Evolutionary conservation across 2,329 filamentous ascomycete species (phyloP).

Genomic region (Penicillium sp.): DNA sequence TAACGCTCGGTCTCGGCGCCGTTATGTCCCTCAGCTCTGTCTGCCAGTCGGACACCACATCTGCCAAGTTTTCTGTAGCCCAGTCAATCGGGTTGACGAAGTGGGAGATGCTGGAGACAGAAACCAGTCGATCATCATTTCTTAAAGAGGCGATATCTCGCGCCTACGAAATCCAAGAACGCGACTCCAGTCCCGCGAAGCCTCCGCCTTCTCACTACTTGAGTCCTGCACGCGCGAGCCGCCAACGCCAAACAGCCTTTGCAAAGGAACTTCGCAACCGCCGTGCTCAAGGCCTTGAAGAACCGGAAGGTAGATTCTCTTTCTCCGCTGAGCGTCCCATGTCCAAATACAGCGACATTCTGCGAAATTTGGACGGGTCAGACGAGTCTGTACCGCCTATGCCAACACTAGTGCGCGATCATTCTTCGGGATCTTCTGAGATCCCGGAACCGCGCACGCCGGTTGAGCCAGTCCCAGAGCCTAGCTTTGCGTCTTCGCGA

Average conservation of each 20-base stretch:
- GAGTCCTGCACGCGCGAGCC: constrained; percentile 16
- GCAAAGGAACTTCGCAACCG: constrained; percentile 35
- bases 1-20: constrained; percentile 60
- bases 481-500: constrained; percentile 14
- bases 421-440: constrained; percentile 21
- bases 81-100: constrained; percentile 57
- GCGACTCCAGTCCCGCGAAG: background rate
- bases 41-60: constrained; percentile 40
- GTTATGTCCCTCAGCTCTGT: constrained; percentile 55
- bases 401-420: constrained; percentile 5
- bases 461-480: background rate
- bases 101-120: constrained; percentile 54
- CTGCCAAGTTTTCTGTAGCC: constrained; percentile 55
- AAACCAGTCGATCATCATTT: constrained; percentile 56
- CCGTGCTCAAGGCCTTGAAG: constrained; percentile 15
- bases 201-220: background rate
- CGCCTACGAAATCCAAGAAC: constrained; percentile 55
- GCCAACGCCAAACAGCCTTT: constrained; percentile 36
- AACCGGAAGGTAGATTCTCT: constrained; percentile 15
- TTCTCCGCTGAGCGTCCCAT: constrained; percentile 43
- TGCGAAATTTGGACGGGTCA: constrained; percentile 35
- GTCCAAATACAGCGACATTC: constrained; percentile 40
- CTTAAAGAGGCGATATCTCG: constrained; percentile 63
- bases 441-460: constrained; percentile 16
- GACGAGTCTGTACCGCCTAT: constrained; percentile 12